Conservation (phyloP, 768 basidiomycete genomes). For the Leccinum fibrillosum region DNA sequence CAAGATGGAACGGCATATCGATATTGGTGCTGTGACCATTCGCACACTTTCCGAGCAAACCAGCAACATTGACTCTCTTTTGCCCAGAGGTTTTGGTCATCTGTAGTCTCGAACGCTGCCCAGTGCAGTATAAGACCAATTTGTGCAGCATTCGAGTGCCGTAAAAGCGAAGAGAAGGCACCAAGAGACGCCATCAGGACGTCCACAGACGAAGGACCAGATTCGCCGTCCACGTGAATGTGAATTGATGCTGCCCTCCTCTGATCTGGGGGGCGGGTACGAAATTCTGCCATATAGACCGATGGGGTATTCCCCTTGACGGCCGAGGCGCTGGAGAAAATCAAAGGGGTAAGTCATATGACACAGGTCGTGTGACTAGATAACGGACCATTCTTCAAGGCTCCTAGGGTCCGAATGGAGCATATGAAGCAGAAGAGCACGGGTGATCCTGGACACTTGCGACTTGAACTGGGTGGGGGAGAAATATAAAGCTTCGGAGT, state of each 20-base stretch:
- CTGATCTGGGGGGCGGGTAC: slow-evolving; percentile 73
- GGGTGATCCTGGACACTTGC: slow-evolving; percentile 70
- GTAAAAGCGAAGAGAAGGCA: slow-evolving; percentile 66
- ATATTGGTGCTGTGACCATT: slow-evolving; percentile 92
- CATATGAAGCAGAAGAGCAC: slow-evolving; percentile 66
- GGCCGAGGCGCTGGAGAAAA: slow-evolving; percentile 44
- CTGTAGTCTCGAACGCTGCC: slow-evolving; percentile 67
- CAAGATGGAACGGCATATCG: slow-evolving; percentile 86
- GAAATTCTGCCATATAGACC: slow-evolving; percentile 80
- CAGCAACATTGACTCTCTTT: slow-evolving; percentile 74
- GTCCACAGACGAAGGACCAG: slow-evolving; percentile 71
- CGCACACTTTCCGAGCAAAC: slow-evolving; percentile 73
- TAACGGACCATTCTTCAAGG: slow-evolving; percentile 63
- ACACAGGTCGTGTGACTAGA: not conserved
- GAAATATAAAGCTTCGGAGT: slow-evolving; percentile 80
- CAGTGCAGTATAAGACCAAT: slow-evolving; percentile 69
- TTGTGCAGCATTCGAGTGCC: slow-evolving; percentile 75
- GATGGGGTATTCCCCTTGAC: slow-evolving; percentile 72
- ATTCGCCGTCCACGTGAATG: slow-evolving; percentile 83
- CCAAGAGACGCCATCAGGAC: slow-evolving; percentile 73
- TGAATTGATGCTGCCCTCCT: slow-evolving; percentile 88
- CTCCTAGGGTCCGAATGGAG: slow-evolving; percentile 56
- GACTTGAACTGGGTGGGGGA: slow-evolving; percentile 66
- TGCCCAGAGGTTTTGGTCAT: slow-evolving; percentile 60
- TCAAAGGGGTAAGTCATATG: not conserved